Base-by-base conservation (phyloP, 2,329 filamentous ascomycete species). In the Calonectria multiphialidica region DNA sequence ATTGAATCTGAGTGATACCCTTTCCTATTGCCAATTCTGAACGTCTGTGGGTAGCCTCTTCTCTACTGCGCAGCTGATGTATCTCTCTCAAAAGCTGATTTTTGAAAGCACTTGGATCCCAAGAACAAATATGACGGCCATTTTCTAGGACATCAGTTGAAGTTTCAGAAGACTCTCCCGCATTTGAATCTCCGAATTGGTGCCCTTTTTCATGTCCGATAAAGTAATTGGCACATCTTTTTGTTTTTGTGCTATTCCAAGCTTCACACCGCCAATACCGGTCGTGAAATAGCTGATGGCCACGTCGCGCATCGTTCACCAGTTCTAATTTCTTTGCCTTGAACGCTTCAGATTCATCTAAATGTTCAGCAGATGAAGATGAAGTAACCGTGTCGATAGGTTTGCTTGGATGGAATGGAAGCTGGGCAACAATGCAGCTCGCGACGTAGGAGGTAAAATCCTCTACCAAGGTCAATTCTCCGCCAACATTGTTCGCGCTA, bases 361-460 rank as follows among this genome's bases (percentile, higher is more conserved):
- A 18, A 25, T 53, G 13, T 53, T 25, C 30, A 30, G 23, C 1
- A 28, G 18, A 30, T 30, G 25, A 53, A 30, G n/a, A 8, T 30
- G 15, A 35, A 35, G 10, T 15, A 10, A 10, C 25, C 18, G 15
- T 12, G 47, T 30, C 28, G 18, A n/a, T n/a, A n/a, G n/a, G n/a
- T n/a, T 40, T 10, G 50, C 49, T 49, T 21, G 21, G 1, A n/a
- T 63, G 44, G 44, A 42, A 47, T 18, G 49, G 53, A 13, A 66
- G 53, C 15, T 74, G 70, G 7, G 59, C 62, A 13, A 37, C 59
- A 37, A 72, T 74, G 25, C 66, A 74, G 4, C 66, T 59, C 2
- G 63, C 70, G 0, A 57, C 45, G 25, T 65, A 74, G 5, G 63
- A 66, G 2, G 70, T 61, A 8, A 72, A 61, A 2, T 61, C 35